Conservation (phyloP, 179 eudicot species). For the Silene vulgaris region DNA sequence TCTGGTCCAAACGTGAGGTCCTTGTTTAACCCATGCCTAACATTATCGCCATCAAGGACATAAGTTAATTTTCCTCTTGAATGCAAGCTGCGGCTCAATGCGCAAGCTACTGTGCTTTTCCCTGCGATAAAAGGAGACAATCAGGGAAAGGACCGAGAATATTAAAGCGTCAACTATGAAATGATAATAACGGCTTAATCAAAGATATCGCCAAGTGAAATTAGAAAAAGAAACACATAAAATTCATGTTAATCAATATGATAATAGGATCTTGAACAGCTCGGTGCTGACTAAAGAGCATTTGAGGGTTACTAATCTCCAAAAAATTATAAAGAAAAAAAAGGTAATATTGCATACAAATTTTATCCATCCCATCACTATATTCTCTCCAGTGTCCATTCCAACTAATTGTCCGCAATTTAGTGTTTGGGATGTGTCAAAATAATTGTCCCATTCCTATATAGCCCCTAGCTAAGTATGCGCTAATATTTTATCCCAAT, state of each 20-base stretch:
- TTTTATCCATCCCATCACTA: not conserved
- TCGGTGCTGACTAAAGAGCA: not conserved
- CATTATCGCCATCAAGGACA: conserved; percentile 51
- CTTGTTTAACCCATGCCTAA: conserved; percentile 45
- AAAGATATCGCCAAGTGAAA: not conserved
- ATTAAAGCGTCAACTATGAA: not conserved
- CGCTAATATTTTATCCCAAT: not conserved
- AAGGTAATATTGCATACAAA: not conserved
- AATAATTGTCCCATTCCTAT: not conserved
- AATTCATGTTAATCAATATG: not conserved
- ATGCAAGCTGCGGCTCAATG: conserved; percentile 40
- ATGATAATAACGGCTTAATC: not conserved
- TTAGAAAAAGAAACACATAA: not conserved
- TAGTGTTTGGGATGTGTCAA: not conserved
- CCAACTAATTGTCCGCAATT: not conserved
- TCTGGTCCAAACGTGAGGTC: conserved; percentile 39
- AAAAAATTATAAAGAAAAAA: not conserved
- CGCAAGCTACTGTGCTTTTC: conserved; percentile 45
- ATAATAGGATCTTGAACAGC: not conserved
- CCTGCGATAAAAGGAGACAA: conserved; percentile 26
- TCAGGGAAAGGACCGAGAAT: conserved; percentile 10
- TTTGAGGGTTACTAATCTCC: not conserved
- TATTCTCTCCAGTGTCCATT: not conserved
- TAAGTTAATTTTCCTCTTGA: conserved; percentile 39
- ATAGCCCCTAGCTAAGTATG: not conserved